phyloP scores from a whole-genome alignment of 257 asterid species.

The Apocynum venetum region DNA sequence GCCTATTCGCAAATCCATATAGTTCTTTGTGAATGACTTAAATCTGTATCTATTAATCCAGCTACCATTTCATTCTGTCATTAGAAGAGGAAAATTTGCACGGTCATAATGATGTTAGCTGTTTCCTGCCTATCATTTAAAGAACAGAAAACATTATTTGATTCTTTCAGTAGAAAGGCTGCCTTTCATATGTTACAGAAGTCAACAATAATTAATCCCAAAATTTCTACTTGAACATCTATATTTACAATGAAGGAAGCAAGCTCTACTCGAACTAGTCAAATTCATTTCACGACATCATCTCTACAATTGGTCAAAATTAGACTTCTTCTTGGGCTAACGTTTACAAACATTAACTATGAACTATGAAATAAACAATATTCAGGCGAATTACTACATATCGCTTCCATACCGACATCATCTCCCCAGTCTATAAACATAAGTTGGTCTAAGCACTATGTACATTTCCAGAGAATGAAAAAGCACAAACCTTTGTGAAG shows the following conservation, averaged over 20 bases:
- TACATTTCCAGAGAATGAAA: neutral
- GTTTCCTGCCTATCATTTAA: neutral
- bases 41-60: neutral
- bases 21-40: neutral
- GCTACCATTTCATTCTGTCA: neutral
- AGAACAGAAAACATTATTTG: neutral
- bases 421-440: neutral
- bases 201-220: neutral
- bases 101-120: neutral
- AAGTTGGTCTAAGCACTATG: neutral
- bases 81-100: neutral
- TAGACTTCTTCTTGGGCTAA: no score
- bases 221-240: neutral
- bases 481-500: slow-evolving; percentile 65
- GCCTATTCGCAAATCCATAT: neutral
- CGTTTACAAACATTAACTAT: neutral
- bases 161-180: neutral
- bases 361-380: neutral
- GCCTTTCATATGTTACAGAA: neutral
- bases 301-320: neutral
- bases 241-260: neutral
- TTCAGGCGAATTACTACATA: neutral
- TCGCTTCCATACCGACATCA: neutral
- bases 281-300: neutral
- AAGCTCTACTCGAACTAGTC: neutral